Conservation (phyloP, 495 filamentous ascomycete genomes). For the Aspergillus biplanus region DNA sequence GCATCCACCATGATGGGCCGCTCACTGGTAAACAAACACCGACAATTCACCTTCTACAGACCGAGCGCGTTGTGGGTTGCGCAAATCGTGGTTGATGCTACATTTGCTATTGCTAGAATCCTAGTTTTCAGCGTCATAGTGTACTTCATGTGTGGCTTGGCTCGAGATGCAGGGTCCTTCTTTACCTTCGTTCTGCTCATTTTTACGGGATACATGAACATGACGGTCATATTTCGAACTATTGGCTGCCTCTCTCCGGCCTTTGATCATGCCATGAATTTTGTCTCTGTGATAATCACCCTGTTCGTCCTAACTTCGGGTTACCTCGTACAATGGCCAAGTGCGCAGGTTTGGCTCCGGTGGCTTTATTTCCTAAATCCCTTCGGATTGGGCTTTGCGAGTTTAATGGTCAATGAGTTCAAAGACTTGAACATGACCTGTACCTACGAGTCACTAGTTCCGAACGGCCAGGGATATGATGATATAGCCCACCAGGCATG, state of each 20-base stretch:
- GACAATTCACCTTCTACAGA: constrained; percentile 76
- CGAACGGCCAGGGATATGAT: constrained; percentile 63
- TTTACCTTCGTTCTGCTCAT: constrained; percentile 79
- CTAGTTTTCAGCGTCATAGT: constrained; percentile 74
- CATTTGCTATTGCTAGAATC: constrained; percentile 68
- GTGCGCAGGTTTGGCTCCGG: constrained; percentile 70
- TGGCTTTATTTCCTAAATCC: constrained; percentile 87
- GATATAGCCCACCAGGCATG: constrained; percentile 74
- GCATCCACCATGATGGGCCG: constrained; percentile 72
- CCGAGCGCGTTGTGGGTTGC: constrained; percentile 80
- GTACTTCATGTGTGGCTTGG: constrained; percentile 78
- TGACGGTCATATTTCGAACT: constrained; percentile 81
- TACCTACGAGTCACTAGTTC: constrained; percentile 64
- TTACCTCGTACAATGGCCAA: constrained; percentile 76
- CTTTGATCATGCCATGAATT: constrained; percentile 85
- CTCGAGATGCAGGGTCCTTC: constrained; percentile 69
- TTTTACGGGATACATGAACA: constrained; percentile 69
- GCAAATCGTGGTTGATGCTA: constrained; percentile 77
- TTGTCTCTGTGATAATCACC: constrained; percentile 75
- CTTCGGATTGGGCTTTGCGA: constrained; percentile 71
- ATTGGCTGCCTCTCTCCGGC: constrained; percentile 79
- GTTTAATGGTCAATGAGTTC: constrained; percentile 87
- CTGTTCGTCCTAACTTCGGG: constrained; percentile 78
- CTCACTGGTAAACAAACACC: constrained; percentile 77
- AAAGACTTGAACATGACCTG: constrained; percentile 63